Base-by-base conservation (phyloP, 1,284 basidiomycete species). In the Pterula multifida region DNA sequence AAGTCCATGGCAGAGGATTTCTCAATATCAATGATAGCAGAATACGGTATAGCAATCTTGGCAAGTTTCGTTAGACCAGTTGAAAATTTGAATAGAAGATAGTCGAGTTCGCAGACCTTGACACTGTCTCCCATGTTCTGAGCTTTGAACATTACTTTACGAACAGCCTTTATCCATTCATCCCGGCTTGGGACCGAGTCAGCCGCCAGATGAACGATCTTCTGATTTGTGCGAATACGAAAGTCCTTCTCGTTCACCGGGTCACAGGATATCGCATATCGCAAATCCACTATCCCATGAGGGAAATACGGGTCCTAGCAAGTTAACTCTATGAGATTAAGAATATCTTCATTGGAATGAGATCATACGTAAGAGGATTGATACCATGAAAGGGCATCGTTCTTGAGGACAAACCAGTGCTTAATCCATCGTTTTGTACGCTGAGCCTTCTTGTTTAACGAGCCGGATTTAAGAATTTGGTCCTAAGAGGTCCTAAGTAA, bases 121-220 rank as follows among this genome's bases (percentile, higher is more conserved):
- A 98, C 90, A 57, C 81, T 90, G 57, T 97, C 92, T 0, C 94
- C 94, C 72, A 87, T 86, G 61, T 98, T 96, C 69, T 97, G 94
- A 3, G 86, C 85, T 60, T 92, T 91, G 69, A 97, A 92, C 53
- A 96, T 92, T 26, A 87, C 85, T 65, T 89, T 94, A 52, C 84
- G 79, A 52, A 98, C 82, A 2, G 88, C 82, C 62, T 93, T 91
- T 35, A 98, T 82, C 95, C 95, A 98, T 66, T 93, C 88, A 45
- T 91, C 84, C 39, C 89, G 76, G 61, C 81, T 88, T 0, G 84
- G 79, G 12, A 78, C 68, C 4, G 90, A 92, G 56, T 93, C 88
- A 1, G 87, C 85, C 36, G 78, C 76, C 54, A 94, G 66, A 3
- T 77, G 66, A 47, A 92, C 75, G 26, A 73, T 78, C 65, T 83